Conservation (phyloP, 1,284 basidiomycete genomes). For the Trichosporon sp. region DNA sequence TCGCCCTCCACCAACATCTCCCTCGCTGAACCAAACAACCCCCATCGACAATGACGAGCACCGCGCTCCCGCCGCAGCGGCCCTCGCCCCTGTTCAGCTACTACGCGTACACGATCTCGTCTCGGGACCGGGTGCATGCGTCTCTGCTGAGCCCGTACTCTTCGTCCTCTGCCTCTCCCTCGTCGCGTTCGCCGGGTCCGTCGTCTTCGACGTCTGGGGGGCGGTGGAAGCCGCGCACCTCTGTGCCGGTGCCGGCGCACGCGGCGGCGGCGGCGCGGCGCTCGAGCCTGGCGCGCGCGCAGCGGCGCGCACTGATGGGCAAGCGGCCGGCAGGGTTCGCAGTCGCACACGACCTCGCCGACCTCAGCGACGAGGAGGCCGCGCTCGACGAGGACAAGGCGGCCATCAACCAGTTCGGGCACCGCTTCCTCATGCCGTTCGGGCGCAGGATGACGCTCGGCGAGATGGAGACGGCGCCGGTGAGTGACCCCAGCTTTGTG, state of each 20-base stretch:
- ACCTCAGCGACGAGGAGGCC: slow-evolving; percentile 40
- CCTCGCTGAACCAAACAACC: not conserved
- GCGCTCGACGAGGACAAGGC: slow-evolving; percentile 35
- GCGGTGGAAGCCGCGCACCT: not conserved
- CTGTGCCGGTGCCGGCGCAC: not conserved
- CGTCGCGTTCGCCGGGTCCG: not conserved
- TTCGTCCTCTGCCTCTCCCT: slow-evolving; percentile 1
- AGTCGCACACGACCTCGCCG: slow-evolving; percentile 31
- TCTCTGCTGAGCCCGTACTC: slow-evolving; percentile 7
- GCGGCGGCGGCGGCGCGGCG: not conserved
- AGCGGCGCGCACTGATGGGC: slow-evolving; percentile 33
- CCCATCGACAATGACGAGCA: not conserved
- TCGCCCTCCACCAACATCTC: not conserved
- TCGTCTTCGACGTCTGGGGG: slow-evolving; percentile 1
- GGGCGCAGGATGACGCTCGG: slow-evolving; percentile 44
- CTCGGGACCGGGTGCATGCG: slow-evolving; percentile 25
- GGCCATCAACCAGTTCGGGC: slow-evolving; percentile 40
- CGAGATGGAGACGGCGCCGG: slow-evolving; percentile 44
- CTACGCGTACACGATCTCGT: slow-evolving; percentile 32
- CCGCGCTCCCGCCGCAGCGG: not conserved
- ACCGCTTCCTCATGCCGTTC: slow-evolving; percentile 43
- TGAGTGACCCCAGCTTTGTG: slow-evolving; percentile 16
- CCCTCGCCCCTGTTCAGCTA: slow-evolving; percentile 28
- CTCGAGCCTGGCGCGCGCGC: slow-evolving; percentile 19
- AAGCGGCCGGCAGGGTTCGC: slow-evolving; percentile 29